These are phyloP conservation scores for Ophiostoma ips DNA, from an alignment of 2,329 filamentous ascomycete genomes.

Conservation along the genomic window DNA sequence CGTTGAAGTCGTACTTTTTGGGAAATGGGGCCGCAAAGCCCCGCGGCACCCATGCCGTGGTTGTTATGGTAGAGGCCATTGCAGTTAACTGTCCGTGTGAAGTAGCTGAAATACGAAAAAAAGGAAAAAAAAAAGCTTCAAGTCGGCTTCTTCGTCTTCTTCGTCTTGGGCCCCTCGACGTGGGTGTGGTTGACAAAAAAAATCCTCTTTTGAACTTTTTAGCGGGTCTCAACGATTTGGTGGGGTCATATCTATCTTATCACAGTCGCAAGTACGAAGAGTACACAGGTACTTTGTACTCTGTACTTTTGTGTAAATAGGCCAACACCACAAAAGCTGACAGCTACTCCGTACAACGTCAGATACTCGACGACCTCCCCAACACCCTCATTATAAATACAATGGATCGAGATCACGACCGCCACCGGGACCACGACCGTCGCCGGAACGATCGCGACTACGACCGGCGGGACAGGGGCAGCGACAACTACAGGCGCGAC, in stretches of 20 bases:
- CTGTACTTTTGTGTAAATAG: neutral
- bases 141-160: too few species aligned
- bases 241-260: constrained; percentile 27
- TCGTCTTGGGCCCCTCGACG: neutral
- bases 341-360: neutral
- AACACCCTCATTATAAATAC: neutral
- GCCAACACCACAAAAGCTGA: neutral
- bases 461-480: constrained; percentile 1
- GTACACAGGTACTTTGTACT: neutral
- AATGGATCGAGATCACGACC: constrained; percentile 13
- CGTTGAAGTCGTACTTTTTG: constrained; percentile 60
- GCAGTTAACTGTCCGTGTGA: neutral
- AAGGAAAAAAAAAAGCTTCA: neutral
- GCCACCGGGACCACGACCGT: constrained; percentile 21
- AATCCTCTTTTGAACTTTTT: constrained; percentile 21
- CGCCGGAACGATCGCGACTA: constrained; percentile 11
- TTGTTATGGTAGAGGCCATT: constrained; percentile 46
- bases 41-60: constrained; percentile 61
- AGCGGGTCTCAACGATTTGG: constrained; percentile 16
- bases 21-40: constrained; percentile 66
- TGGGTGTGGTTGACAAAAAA: constrained; percentile 11
- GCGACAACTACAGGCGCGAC: neutral
- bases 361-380: too few species aligned
- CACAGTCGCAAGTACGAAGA: neutral
- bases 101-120: neutral